These are phyloP conservation scores for Mycena venus DNA, from an alignment of 768 basidiomycete species.

Conservation along the genomic window DNA sequence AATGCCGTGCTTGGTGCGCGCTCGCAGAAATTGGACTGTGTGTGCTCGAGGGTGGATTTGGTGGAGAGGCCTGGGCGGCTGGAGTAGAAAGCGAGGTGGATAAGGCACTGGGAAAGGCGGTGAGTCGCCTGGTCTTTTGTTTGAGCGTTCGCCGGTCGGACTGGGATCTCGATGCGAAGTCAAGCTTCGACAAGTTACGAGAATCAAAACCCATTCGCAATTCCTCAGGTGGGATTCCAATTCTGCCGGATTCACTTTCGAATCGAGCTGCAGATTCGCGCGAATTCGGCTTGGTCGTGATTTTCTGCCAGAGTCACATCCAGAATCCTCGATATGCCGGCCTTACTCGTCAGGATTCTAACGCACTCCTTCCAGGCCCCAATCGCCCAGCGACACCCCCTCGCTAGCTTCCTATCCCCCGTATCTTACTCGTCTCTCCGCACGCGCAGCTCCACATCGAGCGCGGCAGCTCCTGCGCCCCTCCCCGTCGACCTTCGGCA, in stretches of 20 bases:
- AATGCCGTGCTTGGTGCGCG: conserved; percentile 80
- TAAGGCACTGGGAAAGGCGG: conserved; percentile 77
- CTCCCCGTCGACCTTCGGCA: background rate
- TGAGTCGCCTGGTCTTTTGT: conserved; percentile 50
- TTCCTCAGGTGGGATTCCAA: too few relatives aligned
- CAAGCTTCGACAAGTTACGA: too few relatives aligned
- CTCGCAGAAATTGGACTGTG: conserved; percentile 78
- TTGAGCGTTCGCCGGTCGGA: too few relatives aligned
- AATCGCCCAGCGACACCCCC: conserved; percentile 76
- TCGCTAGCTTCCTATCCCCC: conserved; percentile 72
- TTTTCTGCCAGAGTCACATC: too few relatives aligned
- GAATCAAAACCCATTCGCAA: too few relatives aligned
- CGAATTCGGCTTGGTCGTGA: too few relatives aligned
- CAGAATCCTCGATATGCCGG: too few relatives aligned
- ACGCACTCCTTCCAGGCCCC: conserved; percentile 51
- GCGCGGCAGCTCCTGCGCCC: conserved; percentile 26
- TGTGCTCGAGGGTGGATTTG: conserved; percentile 62
- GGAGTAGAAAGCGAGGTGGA: conserved; percentile 74
- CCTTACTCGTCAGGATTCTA: background rate
- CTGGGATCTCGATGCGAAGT: too few relatives aligned
- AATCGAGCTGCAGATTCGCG: too few relatives aligned
- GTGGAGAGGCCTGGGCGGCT: conserved; percentile 58
- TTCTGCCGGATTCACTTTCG: too few relatives aligned
- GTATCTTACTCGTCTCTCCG: conserved; percentile 72
- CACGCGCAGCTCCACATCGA: conserved; percentile 48